phyloP scores from a whole-genome alignment of 345 rosid genomes.

The Corchorus capsularis region DNA sequence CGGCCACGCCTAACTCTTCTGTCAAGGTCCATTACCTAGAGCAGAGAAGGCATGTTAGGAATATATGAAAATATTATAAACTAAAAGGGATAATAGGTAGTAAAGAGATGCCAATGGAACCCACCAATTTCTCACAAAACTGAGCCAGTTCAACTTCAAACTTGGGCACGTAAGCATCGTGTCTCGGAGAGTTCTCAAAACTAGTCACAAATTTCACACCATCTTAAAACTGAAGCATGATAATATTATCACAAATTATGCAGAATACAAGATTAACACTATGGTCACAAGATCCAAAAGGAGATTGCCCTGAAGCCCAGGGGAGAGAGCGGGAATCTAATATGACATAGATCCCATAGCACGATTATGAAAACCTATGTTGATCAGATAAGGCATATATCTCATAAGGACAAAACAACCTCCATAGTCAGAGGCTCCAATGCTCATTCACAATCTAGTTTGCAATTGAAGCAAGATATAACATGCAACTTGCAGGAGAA shows the following conservation, averaged over 20 bases:
- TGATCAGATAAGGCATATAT: background rate
- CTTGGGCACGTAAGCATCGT: constrained; percentile 64
- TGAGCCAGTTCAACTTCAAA: constrained; percentile 94
- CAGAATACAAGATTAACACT: background rate
- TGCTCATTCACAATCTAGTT: background rate
- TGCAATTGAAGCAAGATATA: background rate
- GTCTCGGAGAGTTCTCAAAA: constrained; percentile 90
- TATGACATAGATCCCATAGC: no score
- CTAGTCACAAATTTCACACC: constrained; percentile 41
- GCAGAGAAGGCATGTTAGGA: constrained; percentile 15
- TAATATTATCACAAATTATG: background rate
- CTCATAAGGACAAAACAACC: background rate
- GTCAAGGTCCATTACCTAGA: constrained; percentile 91
- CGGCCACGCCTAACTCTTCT: constrained; percentile 96
- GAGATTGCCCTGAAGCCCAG: no score
- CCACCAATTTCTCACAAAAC: constrained; percentile 91
- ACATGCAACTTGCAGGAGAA: background rate
- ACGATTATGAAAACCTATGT: background rate
- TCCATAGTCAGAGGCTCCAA: constrained; percentile 11
- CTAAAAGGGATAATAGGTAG: background rate
- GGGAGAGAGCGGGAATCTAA: no score
- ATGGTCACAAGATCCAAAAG: background rate
- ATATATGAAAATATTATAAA: background rate
- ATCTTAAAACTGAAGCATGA: constrained; percentile 11
- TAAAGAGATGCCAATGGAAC: constrained; percentile 23